A percentile compares a stretch with the other conserved stretches of the same genome.
These are phyloP conservation scores for Echinosophora koreensis DNA, from an alignment of 306 rosid species.

Conservation along the genomic window DNA sequence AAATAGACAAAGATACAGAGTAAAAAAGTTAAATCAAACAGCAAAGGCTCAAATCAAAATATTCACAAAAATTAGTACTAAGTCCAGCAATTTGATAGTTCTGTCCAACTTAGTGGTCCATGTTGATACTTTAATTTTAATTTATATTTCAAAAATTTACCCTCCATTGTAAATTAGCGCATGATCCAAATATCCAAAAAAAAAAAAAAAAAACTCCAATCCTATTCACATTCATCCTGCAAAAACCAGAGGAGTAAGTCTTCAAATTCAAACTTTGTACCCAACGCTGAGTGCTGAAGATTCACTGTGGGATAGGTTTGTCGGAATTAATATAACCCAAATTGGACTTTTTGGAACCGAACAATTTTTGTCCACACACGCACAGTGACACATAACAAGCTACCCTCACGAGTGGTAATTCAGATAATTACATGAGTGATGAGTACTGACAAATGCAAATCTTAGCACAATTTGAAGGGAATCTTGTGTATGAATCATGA, in stretches of 20 bases:
- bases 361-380: conserved; percentile 24
- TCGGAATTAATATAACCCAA: conserved; percentile 36
- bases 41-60: neutral
- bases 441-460: conserved; percentile 46
- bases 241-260: conserved; percentile 2
- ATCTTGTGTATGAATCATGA: conserved; percentile 38
- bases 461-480: conserved; percentile 47
- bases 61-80: neutral
- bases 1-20: neutral
- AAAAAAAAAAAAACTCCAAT: neutral
- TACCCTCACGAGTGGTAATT: conserved; percentile 45
- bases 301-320: conserved; percentile 33
- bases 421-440: neutral
- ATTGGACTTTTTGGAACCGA: conserved; percentile 32
- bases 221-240: conserved; percentile 31
- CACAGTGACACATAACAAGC: neutral
- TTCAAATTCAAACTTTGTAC: conserved; percentile 18
- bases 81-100: neutral
- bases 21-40: too few relatives aligned
- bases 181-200: conserved; percentile 10
- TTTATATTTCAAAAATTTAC: conserved; percentile 10
- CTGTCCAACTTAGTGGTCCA: neutral
- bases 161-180: neutral
- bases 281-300: conserved; percentile 16
- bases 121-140: neutral